Conservation (phyloP, 306 rosid species). For the Macrotyloma uniflorum region DNA sequence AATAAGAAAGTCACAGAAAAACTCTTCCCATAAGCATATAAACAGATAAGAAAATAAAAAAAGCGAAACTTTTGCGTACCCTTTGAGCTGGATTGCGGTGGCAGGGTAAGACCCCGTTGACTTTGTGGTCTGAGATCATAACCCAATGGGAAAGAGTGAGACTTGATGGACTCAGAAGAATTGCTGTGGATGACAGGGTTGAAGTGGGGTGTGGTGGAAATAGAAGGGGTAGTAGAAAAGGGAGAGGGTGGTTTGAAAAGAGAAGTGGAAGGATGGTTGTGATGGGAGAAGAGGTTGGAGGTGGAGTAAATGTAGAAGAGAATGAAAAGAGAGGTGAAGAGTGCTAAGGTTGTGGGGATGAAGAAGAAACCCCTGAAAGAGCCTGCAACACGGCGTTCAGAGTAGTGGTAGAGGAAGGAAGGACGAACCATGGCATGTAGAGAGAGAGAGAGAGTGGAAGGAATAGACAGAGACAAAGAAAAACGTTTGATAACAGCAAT, state of each 20-base stretch:
- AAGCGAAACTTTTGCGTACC: constrained; percentile 44
- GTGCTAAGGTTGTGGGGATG: constrained; percentile 62
- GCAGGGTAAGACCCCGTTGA: constrained; percentile 38
- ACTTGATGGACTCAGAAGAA: constrained; percentile 24
- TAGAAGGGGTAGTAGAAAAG: constrained; percentile 6
- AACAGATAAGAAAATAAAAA: background rate
- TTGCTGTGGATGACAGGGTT: constrained; percentile 15
- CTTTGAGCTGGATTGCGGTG: constrained; percentile 32
- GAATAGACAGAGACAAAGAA: background rate
- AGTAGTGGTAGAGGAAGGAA: constrained; percentile 39
- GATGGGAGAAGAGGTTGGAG: constrained; percentile 49
- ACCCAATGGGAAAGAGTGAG: constrained; percentile 22
- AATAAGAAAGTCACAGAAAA: background rate
- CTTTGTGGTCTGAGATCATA: constrained; percentile 21
- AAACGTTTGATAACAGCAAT: background rate
- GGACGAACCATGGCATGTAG: constrained; percentile 44
- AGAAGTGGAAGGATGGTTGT: constrained; percentile 26
- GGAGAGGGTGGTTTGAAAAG: constrained; percentile 22
- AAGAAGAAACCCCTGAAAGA: constrained; percentile 47
- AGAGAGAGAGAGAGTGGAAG: background rate
- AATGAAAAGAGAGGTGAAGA: constrained; percentile 50
- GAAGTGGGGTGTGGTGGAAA: background rate
- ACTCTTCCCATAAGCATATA: background rate
- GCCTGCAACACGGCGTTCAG: constrained; percentile 34
- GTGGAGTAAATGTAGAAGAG: constrained; percentile 59